Base-by-base conservation (phyloP, 164 flowering plant genomes). In the Chimonanthus salicifolius region DNA sequence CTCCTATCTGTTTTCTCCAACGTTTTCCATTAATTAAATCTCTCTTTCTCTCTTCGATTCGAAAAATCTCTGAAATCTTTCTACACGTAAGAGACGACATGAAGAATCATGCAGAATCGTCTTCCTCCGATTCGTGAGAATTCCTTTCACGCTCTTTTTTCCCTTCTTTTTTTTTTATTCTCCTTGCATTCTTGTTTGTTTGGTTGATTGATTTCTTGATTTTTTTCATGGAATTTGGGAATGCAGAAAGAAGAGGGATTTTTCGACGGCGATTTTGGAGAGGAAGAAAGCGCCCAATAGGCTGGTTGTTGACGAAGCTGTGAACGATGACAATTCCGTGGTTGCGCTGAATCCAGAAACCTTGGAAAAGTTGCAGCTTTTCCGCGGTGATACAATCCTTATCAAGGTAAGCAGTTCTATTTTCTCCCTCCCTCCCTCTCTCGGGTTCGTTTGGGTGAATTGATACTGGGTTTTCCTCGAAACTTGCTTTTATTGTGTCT, bases 361-460 rank as follows among this genome's bases (percentile, higher is more conserved):
- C 10, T 88, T 92, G 97, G 94, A 92, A 67, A 92, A 92, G 85
- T 84, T 92, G 62, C 90, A 88, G 85, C 88, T 92, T 67, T 92
- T 92, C 76, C 90, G 94, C 7, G 94, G 94, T 0, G 97, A 91
- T 71, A 91, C 97, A 0, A 85, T 91, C 75, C 72, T 88, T 49
- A 82, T 91, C 65, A 90, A 92, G 97, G 97, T 91, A 49, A 15
- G 10, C 47, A 58, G 20, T n/a, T 13, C 2, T 76, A 47, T 13
- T 48, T 20, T 67, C 15, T 45, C 33, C 33, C 33, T 33, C 33
- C 2, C 1, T 33, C 33, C 0, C 33, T 33, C 33, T 33, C 33
- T 33, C 33, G 33, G 33, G 33, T 33, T 33, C 33, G 33, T 33
- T 20, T 20, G 21, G 21, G 21, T 20, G 21, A 20, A 20, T 20